Evolutionary conservation across 1,284 basidiomycete genomes (phyloP), one percentile per base, ranked within the genome.

Genomic region (Mrakiaceae sp.): DNA sequence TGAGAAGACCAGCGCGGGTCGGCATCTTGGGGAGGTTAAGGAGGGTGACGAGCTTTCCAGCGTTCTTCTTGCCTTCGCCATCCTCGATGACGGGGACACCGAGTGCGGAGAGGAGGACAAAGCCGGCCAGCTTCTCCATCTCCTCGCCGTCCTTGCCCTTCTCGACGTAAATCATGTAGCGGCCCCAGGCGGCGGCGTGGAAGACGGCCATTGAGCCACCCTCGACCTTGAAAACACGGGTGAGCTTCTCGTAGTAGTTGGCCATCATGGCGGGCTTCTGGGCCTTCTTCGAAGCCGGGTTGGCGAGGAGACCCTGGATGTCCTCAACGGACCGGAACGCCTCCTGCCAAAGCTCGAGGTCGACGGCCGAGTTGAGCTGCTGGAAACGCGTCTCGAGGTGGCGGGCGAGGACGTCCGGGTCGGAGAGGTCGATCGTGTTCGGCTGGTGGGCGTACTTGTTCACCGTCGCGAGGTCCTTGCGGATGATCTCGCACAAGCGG

Each of bases 331-430:
- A 93, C 67, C 96, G 88, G 84, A 98, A 99, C 4, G 93, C 95
- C 76, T 98, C 95, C 75, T 98, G 95, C 96, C 95, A 99, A 58
- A 98, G 83, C 79, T 99, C 96, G 69, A 99, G 87, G 77, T 98
- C 92, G 69, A 98, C 94, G 7, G 94, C 94, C n/a, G 91, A 88
- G 74, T 95, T 93, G 69, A 99, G 86, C 80, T 98, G 95, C 48
- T 92, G 88, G 75, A 98, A 98, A 67, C 96, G 91, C 16, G 93
- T 98, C 76, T 98, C 96, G 67, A 99, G 87, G 78, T 98, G 91
- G 71, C 92, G 92, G 74, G 96, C 90, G 56, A 99, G 87, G 27
- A 89, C 97, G 71, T 98, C 96, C 46, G 94, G 84, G 76, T 99
- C 96, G 67, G 88, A 86, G 58, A 99, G 86, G 79, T 98, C 98